Evolutionary conservation across 139 green algal genomes (phyloP).

Genomic region (Coelastrella sp.): DNA sequence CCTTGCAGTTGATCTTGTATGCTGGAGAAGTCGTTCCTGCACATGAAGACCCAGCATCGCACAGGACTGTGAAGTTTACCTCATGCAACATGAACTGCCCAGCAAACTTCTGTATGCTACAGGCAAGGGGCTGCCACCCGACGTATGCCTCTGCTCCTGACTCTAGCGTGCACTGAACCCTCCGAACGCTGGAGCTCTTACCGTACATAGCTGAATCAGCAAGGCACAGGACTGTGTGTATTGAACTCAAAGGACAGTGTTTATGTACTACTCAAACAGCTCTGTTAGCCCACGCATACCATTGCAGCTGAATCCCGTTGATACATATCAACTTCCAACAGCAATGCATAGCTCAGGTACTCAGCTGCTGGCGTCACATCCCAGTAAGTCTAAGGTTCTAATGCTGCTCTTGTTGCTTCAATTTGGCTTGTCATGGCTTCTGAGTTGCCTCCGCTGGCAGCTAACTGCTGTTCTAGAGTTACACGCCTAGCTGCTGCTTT

Average conservation of each 20-base stretch:
- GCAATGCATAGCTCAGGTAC: no score
- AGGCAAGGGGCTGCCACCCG: no score
- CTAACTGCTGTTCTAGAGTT: conserved; percentile 3
- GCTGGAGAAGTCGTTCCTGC: conserved; percentile 12
- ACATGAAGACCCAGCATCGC: neutral
- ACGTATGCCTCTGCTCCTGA: neutral
- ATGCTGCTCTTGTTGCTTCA: neutral
- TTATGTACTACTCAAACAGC: no score
- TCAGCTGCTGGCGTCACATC: no score
- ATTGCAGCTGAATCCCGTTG: no score
- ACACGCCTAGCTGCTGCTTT: neutral
- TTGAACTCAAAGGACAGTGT: no score
- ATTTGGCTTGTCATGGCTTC: conserved; percentile 9
- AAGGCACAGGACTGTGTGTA: no score
- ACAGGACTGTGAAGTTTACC: neutral
- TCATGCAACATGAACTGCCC: neutral
- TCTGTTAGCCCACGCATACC: no score
- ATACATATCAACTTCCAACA: no score
- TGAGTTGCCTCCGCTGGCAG: conserved; percentile 11
- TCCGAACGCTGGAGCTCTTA: no score
- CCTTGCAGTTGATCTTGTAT: conserved; percentile 21
- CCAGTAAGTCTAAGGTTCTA: neutral
- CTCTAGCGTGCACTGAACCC: no score
- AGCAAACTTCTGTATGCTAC: neutral
- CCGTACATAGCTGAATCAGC: no score